Percentiles rank a stretch among this genome's conserved stretches.
Conservation (phyloP, 2,329 filamentous ascomycete species). For the Dactylonectria macrodidyma region DNA sequence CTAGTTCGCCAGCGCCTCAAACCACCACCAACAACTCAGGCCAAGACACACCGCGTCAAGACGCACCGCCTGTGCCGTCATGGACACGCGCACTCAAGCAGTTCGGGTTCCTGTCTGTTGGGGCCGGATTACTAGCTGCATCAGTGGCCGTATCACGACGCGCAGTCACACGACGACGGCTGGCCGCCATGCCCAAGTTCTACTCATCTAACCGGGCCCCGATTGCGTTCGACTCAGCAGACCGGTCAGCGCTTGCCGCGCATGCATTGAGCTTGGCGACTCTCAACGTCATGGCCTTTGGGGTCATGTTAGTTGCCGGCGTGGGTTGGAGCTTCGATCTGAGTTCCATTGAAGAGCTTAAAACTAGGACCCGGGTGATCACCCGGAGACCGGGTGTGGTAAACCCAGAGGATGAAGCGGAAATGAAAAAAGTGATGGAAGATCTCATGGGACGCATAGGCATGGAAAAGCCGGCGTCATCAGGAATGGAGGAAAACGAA, state of each 20-base stretch:
- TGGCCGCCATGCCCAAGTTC: slow-evolving; percentile 77
- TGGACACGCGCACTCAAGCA: slow-evolving; percentile 66
- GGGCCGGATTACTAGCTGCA: slow-evolving; percentile 81
- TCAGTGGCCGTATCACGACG: slow-evolving; percentile 81
- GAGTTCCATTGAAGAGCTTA: slow-evolving; percentile 76
- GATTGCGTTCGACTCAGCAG: slow-evolving; percentile 47
- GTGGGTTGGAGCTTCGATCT: slow-evolving; percentile 85
- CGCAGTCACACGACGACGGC: slow-evolving; percentile 74
- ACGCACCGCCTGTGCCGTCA: slow-evolving; percentile 58
- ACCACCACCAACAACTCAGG: slow-evolving; percentile 36
- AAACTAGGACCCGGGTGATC: slow-evolving; percentile 63
- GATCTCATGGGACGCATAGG: slow-evolving; percentile 68
- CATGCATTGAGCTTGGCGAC: slow-evolving; percentile 91
- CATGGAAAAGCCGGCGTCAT: slow-evolving; percentile 49
- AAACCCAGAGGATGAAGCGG: slow-evolving; percentile 67
- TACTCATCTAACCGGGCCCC: slow-evolving; percentile 72
- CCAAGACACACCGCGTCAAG: slow-evolving; percentile 34
- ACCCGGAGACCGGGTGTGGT: slow-evolving; percentile 53
- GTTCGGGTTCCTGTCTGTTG: slow-evolving; percentile 80
- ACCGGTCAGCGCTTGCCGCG: slow-evolving; percentile 74
- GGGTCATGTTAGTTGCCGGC: slow-evolving; percentile 82
- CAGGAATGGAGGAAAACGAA: slow-evolving; percentile 27
- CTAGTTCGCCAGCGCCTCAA: slow-evolving; percentile 32
- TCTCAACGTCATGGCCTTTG: slow-evolving; percentile 84
- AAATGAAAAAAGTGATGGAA: slow-evolving; percentile 74